Evolutionary conservation across 78 protist species (phyloP).

Genomic region (Mantamonas sphyraenae): DNA sequence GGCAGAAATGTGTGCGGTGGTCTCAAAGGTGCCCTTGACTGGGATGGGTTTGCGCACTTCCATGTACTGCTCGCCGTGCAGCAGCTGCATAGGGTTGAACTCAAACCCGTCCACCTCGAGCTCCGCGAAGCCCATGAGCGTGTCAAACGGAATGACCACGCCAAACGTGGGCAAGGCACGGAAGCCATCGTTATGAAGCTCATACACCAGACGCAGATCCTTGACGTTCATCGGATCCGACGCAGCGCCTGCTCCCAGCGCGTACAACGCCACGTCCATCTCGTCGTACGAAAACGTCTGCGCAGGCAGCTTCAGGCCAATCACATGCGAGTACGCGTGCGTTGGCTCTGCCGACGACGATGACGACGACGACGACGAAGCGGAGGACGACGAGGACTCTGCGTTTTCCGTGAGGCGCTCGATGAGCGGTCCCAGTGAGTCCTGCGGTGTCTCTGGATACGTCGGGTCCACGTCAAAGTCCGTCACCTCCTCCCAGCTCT

Average conservation of each 20-base stretch:
- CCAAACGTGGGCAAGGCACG: slow-evolving; percentile 12
- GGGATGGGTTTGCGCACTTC: slow-evolving; percentile 26
- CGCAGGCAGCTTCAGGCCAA: too few species aligned
- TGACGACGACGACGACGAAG: too few species aligned
- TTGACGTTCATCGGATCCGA: neutral
- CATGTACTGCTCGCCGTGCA: slow-evolving; percentile 39
- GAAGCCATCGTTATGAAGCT: neutral
- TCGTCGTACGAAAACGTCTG: too few species aligned
- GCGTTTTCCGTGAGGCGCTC: too few species aligned
- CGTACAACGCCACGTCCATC: neutral
- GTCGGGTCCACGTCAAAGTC: too few species aligned
- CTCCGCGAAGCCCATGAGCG: neutral
- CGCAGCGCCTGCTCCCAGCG: neutral
- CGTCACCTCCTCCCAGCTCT: too few species aligned
- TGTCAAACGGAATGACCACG: slow-evolving; percentile 3
- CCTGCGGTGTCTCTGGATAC: too few species aligned
- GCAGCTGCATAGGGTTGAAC: slow-evolving; percentile 9
- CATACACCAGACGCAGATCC: neutral
- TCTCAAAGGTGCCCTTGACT: neutral
- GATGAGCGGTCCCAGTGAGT: too few species aligned
- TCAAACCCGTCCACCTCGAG: neutral
- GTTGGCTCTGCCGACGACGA: too few species aligned
- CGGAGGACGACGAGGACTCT: too few species aligned
- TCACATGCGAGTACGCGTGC: too few species aligned
- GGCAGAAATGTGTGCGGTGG: neutral